phyloP scores from a whole-genome alignment of 768 basidiomycete genomes.

The Podaxis pistillaris region DNA sequence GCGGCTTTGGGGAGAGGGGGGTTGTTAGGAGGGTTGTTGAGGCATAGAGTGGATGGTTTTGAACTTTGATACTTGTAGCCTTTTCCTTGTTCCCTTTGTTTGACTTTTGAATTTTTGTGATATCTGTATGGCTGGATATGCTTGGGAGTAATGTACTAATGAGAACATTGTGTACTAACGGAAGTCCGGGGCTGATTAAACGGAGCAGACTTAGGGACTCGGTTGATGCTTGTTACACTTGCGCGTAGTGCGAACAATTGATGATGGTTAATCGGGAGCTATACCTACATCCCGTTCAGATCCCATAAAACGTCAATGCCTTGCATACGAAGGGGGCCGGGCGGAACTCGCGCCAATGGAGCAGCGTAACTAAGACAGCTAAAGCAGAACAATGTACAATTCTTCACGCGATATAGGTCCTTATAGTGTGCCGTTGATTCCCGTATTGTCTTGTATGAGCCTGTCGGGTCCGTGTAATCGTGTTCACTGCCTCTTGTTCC shows the following conservation, averaged over 20 bases:
- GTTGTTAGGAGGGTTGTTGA: constrained; percentile 65
- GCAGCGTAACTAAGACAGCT: too few relatives aligned
- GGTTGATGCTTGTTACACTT: too few relatives aligned
- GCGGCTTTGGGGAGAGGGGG: constrained; percentile 76
- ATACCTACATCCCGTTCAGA: too few relatives aligned
- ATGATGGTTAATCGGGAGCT: too few relatives aligned
- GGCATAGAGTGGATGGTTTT: background rate
- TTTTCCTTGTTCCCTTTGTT: background rate
- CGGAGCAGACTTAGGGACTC: too few relatives aligned
- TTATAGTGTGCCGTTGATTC: background rate
- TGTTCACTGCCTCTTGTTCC: background rate
- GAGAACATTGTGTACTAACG: background rate
- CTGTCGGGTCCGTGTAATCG: background rate
- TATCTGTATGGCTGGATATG: background rate
- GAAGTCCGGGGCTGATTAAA: background rate
- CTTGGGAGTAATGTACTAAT: background rate
- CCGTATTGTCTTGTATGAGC: background rate
- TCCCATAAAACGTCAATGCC: too few relatives aligned
- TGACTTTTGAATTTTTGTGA: background rate
- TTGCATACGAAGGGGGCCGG: too few relatives aligned
- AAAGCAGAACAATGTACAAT: background rate
- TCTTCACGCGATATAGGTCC: background rate
- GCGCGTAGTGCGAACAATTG: too few relatives aligned
- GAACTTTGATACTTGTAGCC: background rate
- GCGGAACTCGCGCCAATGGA: too few relatives aligned